Evolutionary conservation across 2,329 filamentous ascomycete species (phyloP).

Genomic region (Plenodomus biglobosus): DNA sequence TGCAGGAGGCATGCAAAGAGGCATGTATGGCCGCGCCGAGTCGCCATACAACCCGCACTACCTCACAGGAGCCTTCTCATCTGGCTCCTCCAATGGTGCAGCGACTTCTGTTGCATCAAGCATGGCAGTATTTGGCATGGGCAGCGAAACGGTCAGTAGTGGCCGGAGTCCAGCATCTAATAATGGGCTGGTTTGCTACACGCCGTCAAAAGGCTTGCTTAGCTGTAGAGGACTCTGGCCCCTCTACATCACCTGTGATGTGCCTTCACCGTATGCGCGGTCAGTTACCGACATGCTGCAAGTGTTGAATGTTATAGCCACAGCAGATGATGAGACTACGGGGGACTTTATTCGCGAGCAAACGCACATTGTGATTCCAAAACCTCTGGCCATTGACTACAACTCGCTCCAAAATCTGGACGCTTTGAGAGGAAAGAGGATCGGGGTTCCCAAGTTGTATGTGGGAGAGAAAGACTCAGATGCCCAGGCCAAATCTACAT

Average conservation of each 20-base stretch:
- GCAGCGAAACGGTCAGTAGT: constrained; percentile 59
- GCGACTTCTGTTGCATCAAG: constrained; percentile 55
- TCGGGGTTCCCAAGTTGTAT: constrained; percentile 57
- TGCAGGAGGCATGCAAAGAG: constrained; percentile 60
- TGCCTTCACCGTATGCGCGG: constrained; percentile 56
- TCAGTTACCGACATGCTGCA: constrained; percentile 54
- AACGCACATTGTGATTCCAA: constrained; percentile 47
- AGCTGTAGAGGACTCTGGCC: constrained; percentile 58
- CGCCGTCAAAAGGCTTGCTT: constrained; percentile 56
- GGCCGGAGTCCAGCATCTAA: constrained; percentile 60
- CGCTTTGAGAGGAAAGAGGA: constrained; percentile 48
- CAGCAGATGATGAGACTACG: constrained; percentile 44
- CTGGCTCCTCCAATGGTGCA: constrained; percentile 61
- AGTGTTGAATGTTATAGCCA: constrained; percentile 53
- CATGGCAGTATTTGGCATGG: constrained; percentile 58
- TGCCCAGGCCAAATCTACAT: constrained; percentile 38
- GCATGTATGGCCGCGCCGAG: constrained; percentile 59
- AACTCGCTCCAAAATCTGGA: constrained; percentile 36
- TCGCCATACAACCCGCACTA: constrained; percentile 59
- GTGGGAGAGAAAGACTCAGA: constrained; percentile 46
- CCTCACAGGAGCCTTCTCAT: constrained; percentile 57
- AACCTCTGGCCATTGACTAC: constrained; percentile 37
- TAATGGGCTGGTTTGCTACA: constrained; percentile 59
- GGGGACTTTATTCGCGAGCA: constrained; percentile 61
- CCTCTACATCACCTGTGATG: constrained; percentile 59